Base-by-base conservation (phyloP, 208 protist genomes). In the Trypanosoma grayi region DNA sequence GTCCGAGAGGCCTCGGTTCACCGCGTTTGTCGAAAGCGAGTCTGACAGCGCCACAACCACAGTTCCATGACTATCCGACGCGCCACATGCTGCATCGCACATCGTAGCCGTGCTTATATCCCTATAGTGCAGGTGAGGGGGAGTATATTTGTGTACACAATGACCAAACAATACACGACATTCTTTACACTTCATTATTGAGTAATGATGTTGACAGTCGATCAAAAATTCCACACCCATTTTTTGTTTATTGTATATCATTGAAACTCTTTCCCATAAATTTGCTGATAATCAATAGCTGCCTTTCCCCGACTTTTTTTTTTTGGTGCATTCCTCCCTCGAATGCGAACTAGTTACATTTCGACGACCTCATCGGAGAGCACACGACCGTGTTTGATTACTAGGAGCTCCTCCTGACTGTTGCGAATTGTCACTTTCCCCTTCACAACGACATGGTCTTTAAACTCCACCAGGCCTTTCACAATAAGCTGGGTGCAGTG, bases 1-100 rank as follows among this genome's bases (percentile, higher is more conserved):
- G 62, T 95, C 79, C 30, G 83, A 91, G 48, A 92, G 64, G 60
- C 67, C 70, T 11, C 89, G 83, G 14, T 66, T 93, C 33, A 93
- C 85, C 5, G 89, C 89, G 46, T 88, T 95, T 0, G 85, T 90
- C 8, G 58, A 67, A 41, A 72, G 37, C 13, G 33, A 55, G 0
- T 31, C 33, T 5, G 60, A 56, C 4, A 43, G 20, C 4, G 24
- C 22, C 2, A n/a, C 2, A 2, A 25, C 13, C 31, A 18, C 20
- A 30, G 4, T 14, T n/a, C 25, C 14, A 6, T 5, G 18, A 39
- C 25, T 46, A 5, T 55, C 28, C 16, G 20, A 33, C 27, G 20
- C n/a, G 24, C 8, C 27, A 25, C 47, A 55, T 9, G 30, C 22
- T 48, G 30, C 33, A 9, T 54, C 45, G 34, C 31, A 37, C 14